These are phyloP conservation scores for Diaporthe amygdali DNA, from an alignment of 2,329 filamentous ascomycete species.

Conservation along the genomic window DNA sequence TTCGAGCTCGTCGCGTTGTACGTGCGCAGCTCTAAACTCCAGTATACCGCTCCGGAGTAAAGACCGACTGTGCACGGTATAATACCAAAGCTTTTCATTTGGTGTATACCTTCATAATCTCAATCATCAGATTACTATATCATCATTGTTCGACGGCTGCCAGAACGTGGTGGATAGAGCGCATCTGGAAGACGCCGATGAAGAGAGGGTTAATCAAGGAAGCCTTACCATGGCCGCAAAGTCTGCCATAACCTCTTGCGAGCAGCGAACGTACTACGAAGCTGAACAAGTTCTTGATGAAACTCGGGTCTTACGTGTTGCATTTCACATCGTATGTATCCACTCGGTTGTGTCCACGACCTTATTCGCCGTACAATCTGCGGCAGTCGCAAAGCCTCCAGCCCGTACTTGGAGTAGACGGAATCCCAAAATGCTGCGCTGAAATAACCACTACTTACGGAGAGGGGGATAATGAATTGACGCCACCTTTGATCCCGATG, in stretches of 20 bases:
- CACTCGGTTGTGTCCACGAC: background rate
- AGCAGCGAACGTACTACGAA: fast-evolving
- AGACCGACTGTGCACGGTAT: background rate
- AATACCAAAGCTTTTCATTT: background rate
- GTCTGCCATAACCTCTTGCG: background rate
- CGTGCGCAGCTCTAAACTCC: background rate
- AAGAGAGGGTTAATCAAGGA: no score
- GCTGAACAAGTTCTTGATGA: background rate
- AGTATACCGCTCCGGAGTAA: background rate
- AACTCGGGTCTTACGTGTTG: background rate
- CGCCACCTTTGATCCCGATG: background rate
- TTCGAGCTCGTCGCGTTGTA: background rate
- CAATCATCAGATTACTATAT: background rate
- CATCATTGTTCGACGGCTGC: no score
- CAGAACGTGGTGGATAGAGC: no score
- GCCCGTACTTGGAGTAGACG: background rate
- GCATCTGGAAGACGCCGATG: no score
- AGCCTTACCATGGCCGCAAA: background rate
- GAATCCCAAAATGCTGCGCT: background rate
- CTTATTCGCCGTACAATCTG: background rate
- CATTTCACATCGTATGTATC: background rate
- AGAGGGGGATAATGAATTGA: background rate
- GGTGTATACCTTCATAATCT: background rate
- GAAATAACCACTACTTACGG: background rate
- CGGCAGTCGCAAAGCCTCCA: background rate